A percentile compares a stretch with the other conserved stretches of the same genome.
phyloP scores from a whole-genome alignment of 371 early-diverging fungal genomes.

The Batrachochytrium dendrobatidis region DNA sequence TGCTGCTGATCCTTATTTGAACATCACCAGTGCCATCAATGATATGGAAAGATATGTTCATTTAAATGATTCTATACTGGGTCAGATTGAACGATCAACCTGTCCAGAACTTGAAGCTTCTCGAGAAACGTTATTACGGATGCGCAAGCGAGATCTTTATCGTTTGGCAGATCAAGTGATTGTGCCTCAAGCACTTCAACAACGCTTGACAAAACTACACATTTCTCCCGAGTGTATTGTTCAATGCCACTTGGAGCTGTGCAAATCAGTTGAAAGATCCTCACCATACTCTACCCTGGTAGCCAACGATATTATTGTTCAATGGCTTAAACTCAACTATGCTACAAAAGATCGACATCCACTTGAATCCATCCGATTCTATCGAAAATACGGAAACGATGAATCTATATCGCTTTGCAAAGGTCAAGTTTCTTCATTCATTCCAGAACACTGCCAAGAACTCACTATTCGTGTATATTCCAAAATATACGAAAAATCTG shows the following conservation, averaged over 20 bases:
- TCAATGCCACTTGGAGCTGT: background rate
- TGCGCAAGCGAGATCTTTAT: constrained; percentile 73
- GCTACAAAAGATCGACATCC: constrained; percentile 81
- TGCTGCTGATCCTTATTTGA: constrained; percentile 66
- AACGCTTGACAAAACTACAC: background rate
- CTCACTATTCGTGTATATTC: constrained; percentile 48
- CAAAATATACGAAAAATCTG: constrained; percentile 39
- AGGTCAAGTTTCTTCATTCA: constrained; percentile 63
- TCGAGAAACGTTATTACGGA: constrained; percentile 58
- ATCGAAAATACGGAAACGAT: constrained; percentile 10
- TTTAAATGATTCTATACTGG: constrained; percentile 81
- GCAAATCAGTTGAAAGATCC: background rate
- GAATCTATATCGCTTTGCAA: constrained; percentile 51
- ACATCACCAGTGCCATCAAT: constrained; percentile 63
- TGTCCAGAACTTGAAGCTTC: constrained; percentile 55
- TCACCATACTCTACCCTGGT: background rate
- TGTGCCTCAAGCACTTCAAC: constrained; percentile 48
- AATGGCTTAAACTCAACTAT: constrained; percentile 62
- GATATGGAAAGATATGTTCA: constrained; percentile 62
- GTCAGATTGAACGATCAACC: constrained; percentile 68
- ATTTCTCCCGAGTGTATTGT: constrained; percentile 10
- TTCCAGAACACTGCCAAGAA: constrained; percentile 67
- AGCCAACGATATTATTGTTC: constrained; percentile 64
- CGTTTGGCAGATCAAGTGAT: constrained; percentile 80
- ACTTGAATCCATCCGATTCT: constrained; percentile 70